phyloP scores from a whole-genome alignment of 2,329 filamentous ascomycete species.

The Ilyonectria sp. region DNA sequence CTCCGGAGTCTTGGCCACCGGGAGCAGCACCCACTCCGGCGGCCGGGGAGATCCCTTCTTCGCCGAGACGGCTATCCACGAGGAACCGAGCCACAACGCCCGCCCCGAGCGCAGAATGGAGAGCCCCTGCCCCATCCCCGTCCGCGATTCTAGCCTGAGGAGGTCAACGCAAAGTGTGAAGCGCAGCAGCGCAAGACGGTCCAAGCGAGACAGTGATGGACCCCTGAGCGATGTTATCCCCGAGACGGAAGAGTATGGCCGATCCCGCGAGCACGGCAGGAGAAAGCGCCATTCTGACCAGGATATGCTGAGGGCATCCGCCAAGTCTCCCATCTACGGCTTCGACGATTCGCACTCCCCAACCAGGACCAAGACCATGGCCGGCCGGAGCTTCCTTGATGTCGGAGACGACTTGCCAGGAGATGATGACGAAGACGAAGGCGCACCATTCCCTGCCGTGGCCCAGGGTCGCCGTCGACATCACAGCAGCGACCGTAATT shows the following conservation, averaged over 20 bases:
- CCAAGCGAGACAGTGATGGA: constrained; percentile 63
- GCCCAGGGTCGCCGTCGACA: constrained; percentile 71
- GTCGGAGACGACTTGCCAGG: constrained; percentile 51
- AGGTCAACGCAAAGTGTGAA: constrained; percentile 69
- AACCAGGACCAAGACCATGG: constrained; percentile 37
- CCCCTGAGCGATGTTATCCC: constrained; percentile 58
- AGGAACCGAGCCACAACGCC: constrained; percentile 62
- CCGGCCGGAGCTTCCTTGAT: constrained; percentile 42
- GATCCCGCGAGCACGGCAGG: constrained; percentile 37
- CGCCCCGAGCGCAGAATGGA: constrained; percentile 46
- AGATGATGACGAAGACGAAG: constrained; percentile 67
- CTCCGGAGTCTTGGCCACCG: constrained; percentile 55
- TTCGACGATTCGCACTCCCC: constrained; percentile 42
- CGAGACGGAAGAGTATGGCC: constrained; percentile 56
- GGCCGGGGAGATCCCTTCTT: constrained; percentile 64
- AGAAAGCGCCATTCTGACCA: constrained; percentile 35
- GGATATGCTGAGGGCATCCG: constrained; percentile 17
- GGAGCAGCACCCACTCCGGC: constrained; percentile 54
- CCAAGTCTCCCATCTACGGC: constrained; percentile 39
- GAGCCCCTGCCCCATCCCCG: constrained; percentile 72
- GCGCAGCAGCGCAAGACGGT: constrained; percentile 66
- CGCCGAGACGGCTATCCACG: constrained; percentile 68
- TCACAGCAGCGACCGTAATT: constrained; percentile 62
- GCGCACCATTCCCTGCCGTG: constrained; percentile 79
- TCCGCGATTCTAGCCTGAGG: constrained; percentile 77